phyloP scores from a whole-genome alignment of 1,284 basidiomycete species.

The Heimioporus punctisporus region DNA sequence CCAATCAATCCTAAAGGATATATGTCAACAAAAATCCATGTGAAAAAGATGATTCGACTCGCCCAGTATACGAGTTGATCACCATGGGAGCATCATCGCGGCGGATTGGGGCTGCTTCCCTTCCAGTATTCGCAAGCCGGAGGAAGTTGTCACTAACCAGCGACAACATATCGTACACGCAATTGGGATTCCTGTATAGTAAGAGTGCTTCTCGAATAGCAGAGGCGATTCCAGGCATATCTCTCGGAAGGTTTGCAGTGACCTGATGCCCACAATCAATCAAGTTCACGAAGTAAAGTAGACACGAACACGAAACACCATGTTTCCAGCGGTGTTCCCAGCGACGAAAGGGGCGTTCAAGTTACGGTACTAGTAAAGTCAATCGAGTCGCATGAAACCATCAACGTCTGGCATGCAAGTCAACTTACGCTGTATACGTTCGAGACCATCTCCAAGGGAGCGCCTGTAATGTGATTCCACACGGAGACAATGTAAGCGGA shows the following conservation, averaged over 20 bases:
- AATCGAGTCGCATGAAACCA: not conserved
- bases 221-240: constrained; percentile 21
- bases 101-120: constrained; percentile 20
- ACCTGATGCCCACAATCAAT: constrained; percentile 13
- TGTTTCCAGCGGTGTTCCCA: constrained; percentile 25
- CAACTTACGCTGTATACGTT: constrained; percentile 33
- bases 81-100: constrained; percentile 14
- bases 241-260: constrained; percentile 8
- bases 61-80: constrained; percentile 36
- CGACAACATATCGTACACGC: constrained; percentile 28
- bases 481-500: constrained; percentile 32
- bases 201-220: constrained; percentile 28
- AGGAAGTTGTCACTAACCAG: constrained; percentile 31
- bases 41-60: constrained; percentile 3
- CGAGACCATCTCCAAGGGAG: constrained; percentile 15
- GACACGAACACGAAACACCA: constrained; percentile 29
- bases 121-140: constrained; percentile 22
- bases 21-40: not conserved
- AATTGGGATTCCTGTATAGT: constrained; percentile 17
- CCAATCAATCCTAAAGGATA: constrained; percentile 28
- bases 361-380: constrained; percentile 28
- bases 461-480: constrained; percentile 19
- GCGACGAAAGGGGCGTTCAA: constrained; percentile 18
- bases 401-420: not conserved
- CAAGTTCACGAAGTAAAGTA: not conserved